Evolutionary conservation across 805 yeast genomes (phyloP).

Genomic region (Teunomyces stri): DNA sequence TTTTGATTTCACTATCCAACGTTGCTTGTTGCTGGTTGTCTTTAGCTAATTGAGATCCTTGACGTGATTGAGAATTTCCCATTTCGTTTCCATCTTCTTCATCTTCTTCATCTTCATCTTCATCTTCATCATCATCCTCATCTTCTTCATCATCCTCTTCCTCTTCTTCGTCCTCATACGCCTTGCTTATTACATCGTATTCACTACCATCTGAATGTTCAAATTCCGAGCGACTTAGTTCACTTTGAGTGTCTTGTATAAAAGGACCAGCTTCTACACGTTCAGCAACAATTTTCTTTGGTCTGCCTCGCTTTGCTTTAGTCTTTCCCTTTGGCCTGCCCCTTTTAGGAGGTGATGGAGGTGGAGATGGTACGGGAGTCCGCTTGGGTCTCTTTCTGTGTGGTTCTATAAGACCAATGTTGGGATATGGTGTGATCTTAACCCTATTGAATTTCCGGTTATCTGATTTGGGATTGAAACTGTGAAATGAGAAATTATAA

Average conservation of each 20-base stretch:
- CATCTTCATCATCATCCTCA: neutral
- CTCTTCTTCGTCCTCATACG: conserved; percentile 6
- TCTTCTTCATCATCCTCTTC: conserved; percentile 5
- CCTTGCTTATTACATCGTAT: conserved; percentile 9
- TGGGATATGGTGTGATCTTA: conserved; percentile 34
- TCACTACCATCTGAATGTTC: conserved; percentile 7
- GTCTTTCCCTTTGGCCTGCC: conserved; percentile 3
- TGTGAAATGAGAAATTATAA: conserved; percentile 43
- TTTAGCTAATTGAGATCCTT: neutral
- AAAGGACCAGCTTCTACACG: conserved; percentile 5
- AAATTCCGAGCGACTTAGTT: neutral
- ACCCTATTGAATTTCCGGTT: conserved; percentile 25
- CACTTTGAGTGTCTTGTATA: conserved; percentile 7
- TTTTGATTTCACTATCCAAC: neutral
- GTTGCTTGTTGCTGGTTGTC: neutral
- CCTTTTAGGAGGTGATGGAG: neutral
- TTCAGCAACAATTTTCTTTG: conserved; percentile 6
- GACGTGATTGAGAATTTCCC: neutral
- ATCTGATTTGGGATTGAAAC: conserved; percentile 26
- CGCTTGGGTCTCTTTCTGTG: neutral
- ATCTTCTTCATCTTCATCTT: too few species aligned
- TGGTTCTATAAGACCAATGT: conserved; percentile 28
- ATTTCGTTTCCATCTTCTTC: neutral
- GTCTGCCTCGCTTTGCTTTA: conserved; percentile 1
- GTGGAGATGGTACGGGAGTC: neutral